Base-by-base conservation (phyloP, 345 rosid species). In the Gynandropsis gynandra region DNA sequence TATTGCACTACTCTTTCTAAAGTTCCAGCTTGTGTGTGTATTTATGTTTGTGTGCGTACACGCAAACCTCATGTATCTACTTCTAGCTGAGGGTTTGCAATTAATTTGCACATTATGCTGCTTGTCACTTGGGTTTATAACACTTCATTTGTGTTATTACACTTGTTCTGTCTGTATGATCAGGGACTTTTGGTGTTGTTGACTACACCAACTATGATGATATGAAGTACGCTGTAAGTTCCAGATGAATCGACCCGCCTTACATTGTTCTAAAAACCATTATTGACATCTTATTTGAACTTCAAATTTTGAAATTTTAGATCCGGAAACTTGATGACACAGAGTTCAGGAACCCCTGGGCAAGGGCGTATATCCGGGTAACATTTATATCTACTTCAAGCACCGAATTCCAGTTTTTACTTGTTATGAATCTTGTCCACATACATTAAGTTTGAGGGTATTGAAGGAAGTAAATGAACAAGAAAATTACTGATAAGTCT, bases 201-300 rank as follows among this genome's bases (percentile, higher is more conserved):
- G 97, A 89, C 74, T 89, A 86, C 69, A 83, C 94, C 40, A 89
- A 83, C 67, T 66, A 77, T 54, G 95, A 89, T 21, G 97, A 86
- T 78, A 89, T 86, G 97, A 89, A 86, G 63, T 89, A 89, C 67
- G 94, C 95, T 42, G 95, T 89, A 74, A 80, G 90, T 75, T 56
- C 19, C 55, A 54, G 29, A 24, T 39, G 7, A 24, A 46, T 53
- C 10, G 24, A 6, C 24, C 40, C 41, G 32, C 47, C 27, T 45
- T 46, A 20, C 29, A n/a, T n/a, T 46, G 38, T 36, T 8, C 51
- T 36, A 1, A 16, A 45, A 4, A 1, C 4, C 52, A 7, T 46
- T 38, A 3, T 20, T 21, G 51, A 14, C 21, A 33, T 16, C 2
- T 10, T n/a, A 39, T 41, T 45, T 32, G 15, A 15, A 34, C 38